These are phyloP conservation scores for Starmerella etchellsii DNA, from an alignment of 805 yeast genomes.

Conservation along the genomic window DNA sequence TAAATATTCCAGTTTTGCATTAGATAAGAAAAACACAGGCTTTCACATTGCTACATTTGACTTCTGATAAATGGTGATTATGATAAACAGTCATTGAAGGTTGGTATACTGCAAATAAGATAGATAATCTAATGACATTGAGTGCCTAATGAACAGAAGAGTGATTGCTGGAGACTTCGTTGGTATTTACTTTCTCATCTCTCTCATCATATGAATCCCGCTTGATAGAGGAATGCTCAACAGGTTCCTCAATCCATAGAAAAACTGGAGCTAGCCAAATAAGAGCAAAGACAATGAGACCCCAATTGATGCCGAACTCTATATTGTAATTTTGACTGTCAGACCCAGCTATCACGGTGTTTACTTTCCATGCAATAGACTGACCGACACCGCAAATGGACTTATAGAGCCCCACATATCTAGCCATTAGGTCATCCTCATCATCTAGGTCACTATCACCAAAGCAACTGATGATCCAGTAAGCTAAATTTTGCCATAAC, in stretches of 20 bases:
- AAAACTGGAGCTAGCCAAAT: constrained; percentile 24
- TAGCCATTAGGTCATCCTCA: constrained; percentile 39
- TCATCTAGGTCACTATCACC: constrained; percentile 23
- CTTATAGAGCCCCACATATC: constrained; percentile 45
- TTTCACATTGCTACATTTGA: too few species aligned
- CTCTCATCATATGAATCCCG: too few species aligned
- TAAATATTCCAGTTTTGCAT: too few species aligned
- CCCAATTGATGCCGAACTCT: constrained; percentile 43
- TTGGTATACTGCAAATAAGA: too few species aligned
- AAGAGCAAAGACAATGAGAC: constrained; percentile 36
- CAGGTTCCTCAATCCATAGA: constrained; percentile 12
- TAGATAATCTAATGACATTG: too few species aligned
- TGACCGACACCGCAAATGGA: constrained; percentile 54
- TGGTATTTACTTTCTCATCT: too few species aligned
- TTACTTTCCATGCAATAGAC: constrained; percentile 48
- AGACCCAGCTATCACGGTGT: constrained; percentile 26
- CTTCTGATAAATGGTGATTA: too few species aligned
- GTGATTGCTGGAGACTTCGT: too few species aligned
- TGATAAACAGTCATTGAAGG: too few species aligned
- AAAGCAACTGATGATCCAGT: constrained; percentile 52
- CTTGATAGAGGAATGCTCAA: background rate
- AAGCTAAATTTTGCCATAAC: constrained; percentile 43
- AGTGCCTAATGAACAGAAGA: too few species aligned
- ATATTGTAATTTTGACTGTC: constrained; percentile 28
- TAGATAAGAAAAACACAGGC: too few species aligned